A percentile compares a stretch with the other conserved stretches of the same genome.
Conservation (phyloP, 2,329 filamentous ascomycete genomes). For the Beauveria pseudobassiana region DNA sequence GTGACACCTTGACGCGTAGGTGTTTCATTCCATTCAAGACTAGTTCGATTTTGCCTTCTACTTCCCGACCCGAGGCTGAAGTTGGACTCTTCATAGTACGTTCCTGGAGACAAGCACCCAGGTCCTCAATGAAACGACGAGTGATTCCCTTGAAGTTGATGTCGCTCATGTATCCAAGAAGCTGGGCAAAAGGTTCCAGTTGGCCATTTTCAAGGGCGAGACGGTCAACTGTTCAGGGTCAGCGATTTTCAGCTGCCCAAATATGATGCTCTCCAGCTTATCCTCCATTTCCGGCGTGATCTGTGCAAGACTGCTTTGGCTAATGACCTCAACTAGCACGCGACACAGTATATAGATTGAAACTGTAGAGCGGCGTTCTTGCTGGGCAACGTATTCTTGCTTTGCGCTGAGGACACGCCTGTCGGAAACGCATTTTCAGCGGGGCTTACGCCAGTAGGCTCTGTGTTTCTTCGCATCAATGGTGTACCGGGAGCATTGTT, state of each 20-base stretch:
- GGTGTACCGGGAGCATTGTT: slow-evolving; percentile 36
- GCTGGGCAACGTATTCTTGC: slow-evolving; percentile 68
- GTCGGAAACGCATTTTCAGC: slow-evolving; percentile 25
- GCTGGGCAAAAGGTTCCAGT: slow-evolving; percentile 88
- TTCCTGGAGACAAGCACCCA: slow-evolving; percentile 72
- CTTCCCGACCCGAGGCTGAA: slow-evolving; percentile 49
- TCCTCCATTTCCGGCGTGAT: slow-evolving; percentile 90
- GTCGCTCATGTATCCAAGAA: slow-evolving; percentile 93
- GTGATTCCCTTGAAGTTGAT: slow-evolving; percentile 83
- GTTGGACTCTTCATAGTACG: slow-evolving; percentile 61
- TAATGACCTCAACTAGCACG: slow-evolving; percentile 88
- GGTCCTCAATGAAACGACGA: slow-evolving; percentile 70
- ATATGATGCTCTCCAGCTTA: slow-evolving; percentile 91
- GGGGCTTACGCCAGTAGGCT: slow-evolving; percentile 48
- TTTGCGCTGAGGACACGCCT: slow-evolving; percentile 38
- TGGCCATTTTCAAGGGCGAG: slow-evolving; percentile 80
- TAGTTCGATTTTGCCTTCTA: slow-evolving; percentile 77
- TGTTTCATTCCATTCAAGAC: slow-evolving; percentile 89
- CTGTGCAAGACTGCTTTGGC: slow-evolving; percentile 73
- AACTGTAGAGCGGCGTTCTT: slow-evolving; percentile 83
- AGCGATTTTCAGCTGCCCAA: slow-evolving; percentile 84
- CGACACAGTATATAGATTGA: slow-evolving; percentile 95
- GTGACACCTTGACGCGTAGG: slow-evolving; percentile 66
- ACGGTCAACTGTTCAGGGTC: slow-evolving; percentile 73
- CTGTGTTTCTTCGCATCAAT: slow-evolving; percentile 65